phyloP scores from a whole-genome alignment of 169 alveolate species.

The Eimeria necatrix region DNA sequence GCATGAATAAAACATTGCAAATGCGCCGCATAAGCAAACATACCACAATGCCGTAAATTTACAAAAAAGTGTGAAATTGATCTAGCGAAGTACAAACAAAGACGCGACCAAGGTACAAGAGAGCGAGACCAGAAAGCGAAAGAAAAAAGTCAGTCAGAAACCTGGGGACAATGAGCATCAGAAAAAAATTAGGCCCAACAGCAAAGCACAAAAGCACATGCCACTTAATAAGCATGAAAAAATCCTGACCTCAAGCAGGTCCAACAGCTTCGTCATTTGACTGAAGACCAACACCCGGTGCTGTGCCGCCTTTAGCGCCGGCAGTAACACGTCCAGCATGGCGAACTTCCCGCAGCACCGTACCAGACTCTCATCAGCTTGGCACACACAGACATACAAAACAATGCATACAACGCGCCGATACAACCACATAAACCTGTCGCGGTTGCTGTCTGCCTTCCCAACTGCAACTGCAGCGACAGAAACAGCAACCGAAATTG shows the following conservation, averaged over 20 bases:
- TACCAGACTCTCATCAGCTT: slow-evolving; percentile 92
- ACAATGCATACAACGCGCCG: not conserved
- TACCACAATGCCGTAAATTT: no score
- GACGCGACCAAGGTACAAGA: not conserved
- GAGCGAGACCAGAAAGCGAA: not conserved
- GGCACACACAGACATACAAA: not conserved
- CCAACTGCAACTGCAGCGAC: not conserved
- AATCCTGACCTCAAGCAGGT: slow-evolving; percentile 89
- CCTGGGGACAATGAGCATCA: not conserved
- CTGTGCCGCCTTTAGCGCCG: slow-evolving; percentile 90
- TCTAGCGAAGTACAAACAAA: no score
- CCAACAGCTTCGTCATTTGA: slow-evolving; percentile 95
- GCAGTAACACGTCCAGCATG: slow-evolving; percentile 93
- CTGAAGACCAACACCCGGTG: slow-evolving; percentile 94
- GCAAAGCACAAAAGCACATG: no score
- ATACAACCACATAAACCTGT: not conserved
- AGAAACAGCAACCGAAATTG: not conserved
- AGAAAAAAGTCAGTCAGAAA: not conserved
- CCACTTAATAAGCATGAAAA: no score
- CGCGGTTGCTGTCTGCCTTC: no score
- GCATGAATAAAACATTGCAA: no score
- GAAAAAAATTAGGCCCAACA: not conserved
- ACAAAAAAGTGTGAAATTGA: no score
- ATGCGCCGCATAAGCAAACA: no score
- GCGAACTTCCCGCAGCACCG: slow-evolving; percentile 97